A percentile compares a stretch with the other conserved stretches of the same genome.
Conservation (phyloP, 192 early-diverging fungal species). For the Backusella mclennaniae region DNA sequence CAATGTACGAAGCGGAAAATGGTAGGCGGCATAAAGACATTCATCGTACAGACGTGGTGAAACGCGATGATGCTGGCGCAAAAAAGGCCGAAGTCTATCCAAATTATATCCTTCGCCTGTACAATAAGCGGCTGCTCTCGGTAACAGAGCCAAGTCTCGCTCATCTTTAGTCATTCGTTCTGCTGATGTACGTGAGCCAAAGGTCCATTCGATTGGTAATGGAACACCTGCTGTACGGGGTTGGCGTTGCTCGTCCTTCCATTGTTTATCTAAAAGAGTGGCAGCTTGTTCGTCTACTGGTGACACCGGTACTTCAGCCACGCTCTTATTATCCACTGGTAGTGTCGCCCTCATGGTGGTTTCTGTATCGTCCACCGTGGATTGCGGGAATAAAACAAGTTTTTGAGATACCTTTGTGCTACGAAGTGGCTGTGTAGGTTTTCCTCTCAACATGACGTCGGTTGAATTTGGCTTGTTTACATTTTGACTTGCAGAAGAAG, state of each 20-base stretch:
- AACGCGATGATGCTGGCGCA: conserved; percentile 49
- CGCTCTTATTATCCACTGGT: conserved; percentile 3
- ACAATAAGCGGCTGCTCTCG: conserved; percentile 76
- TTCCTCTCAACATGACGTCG: conserved; percentile 18
- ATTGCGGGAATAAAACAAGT: conserved; percentile 75
- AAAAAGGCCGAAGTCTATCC: conserved; percentile 39
- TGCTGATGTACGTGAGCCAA: conserved; percentile 45
- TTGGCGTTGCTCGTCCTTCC: conserved; percentile 5
- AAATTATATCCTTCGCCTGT: conserved; percentile 64
- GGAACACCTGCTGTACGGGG: conserved; percentile 15
- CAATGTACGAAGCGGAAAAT: conserved; percentile 48
- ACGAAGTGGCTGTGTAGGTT: conserved; percentile 62
- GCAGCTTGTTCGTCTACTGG: not conserved
- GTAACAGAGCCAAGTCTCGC: conserved; percentile 42
- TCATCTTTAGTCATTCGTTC: conserved; percentile 55
- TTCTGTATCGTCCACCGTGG: conserved; percentile 31
- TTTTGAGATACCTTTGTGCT: conserved; percentile 91
- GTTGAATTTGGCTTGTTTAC: not conserved
- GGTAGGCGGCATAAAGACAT: conserved; percentile 55
- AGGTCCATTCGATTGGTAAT: conserved; percentile 33
- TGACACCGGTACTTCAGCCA: not conserved
- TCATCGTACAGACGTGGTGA: conserved; percentile 53
- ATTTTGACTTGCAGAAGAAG: not conserved
- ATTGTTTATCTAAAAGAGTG: not conserved
- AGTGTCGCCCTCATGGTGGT: conserved; percentile 10